Evolutionary conservation across 2,329 filamentous ascomycete species (phyloP).

Genomic region (Chaetoscypha palmicola): DNA sequence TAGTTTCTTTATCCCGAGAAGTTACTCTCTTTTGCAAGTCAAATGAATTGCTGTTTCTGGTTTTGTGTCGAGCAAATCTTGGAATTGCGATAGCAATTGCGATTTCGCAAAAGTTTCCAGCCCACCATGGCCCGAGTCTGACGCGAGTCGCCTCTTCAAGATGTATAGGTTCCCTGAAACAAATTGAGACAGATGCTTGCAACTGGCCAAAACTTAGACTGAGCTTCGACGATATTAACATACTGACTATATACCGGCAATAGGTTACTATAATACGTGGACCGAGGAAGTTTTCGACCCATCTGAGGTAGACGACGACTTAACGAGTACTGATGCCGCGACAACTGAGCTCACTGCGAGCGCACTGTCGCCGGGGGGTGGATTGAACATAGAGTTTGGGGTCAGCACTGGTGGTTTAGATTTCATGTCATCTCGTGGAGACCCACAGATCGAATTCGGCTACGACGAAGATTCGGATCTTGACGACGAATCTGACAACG

Average conservation of each 20-base stretch:
- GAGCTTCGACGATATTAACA: too few species aligned
- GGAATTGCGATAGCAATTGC: too few species aligned
- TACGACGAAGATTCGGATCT: conserved; percentile 43
- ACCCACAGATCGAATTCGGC: conserved; percentile 71
- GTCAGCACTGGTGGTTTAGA: conserved; percentile 74
- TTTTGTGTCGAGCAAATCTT: too few species aligned
- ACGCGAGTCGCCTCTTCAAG: too few species aligned
- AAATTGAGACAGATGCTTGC: too few species aligned
- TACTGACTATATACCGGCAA: too few species aligned
- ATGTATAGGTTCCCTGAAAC: too few species aligned
- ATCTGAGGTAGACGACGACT: conserved; percentile 49
- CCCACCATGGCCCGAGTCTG: too few species aligned
- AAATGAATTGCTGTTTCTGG: conserved; percentile 29
- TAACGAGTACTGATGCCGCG: conserved; percentile 40
- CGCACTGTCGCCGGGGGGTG: conserved; percentile 24
- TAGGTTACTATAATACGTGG: conserved; percentile 95
- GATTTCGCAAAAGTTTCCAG: too few species aligned
- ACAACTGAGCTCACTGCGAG: conserved; percentile 24
- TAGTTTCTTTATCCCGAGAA: not conserved
- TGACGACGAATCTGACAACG: conserved; percentile 39
- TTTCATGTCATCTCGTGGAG: conserved; percentile 79
- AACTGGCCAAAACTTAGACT: too few species aligned
- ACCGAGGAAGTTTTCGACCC: conserved; percentile 62
- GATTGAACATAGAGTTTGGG: conserved; percentile 26
- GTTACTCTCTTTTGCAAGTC: too few species aligned